phyloP scores from a whole-genome alignment of 1,139 yeast genomes.

The Barnettozyma hawaiiensis region DNA sequence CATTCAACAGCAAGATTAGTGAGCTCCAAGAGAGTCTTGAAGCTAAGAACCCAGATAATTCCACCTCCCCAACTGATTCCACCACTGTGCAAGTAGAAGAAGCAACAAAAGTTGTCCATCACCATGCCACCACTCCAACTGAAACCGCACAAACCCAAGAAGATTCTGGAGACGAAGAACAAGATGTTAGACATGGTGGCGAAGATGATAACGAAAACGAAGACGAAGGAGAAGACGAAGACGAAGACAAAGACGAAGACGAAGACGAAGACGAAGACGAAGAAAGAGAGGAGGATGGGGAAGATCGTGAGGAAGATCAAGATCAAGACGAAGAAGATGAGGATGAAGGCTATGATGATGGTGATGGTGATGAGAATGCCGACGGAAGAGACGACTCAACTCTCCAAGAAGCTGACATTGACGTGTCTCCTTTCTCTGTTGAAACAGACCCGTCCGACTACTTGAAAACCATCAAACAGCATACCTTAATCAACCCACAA shows the following conservation, averaged over 20 bases:
- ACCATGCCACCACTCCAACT: too few species aligned
- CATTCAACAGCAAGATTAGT: constrained; percentile 26
- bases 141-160: background rate
- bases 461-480: constrained; percentile 1
- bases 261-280: constrained; percentile 21
- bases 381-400: constrained; percentile 15
- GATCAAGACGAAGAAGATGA: constrained; percentile 14
- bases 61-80: background rate
- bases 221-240: constrained; percentile 6
- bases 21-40: constrained; percentile 8
- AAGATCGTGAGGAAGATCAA: constrained; percentile 21
- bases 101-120: background rate
- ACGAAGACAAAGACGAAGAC: constrained; percentile 7
- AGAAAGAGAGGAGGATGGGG: constrained; percentile 12
- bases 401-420: background rate
- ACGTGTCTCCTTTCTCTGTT: background rate
- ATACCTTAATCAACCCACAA: background rate
- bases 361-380: constrained; percentile 8
- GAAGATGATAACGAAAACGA: background rate
- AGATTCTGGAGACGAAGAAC: background rate
- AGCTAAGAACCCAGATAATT: background rate
- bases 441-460: constrained; percentile 1
- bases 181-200: background rate
- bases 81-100: background rate
- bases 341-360: constrained; percentile 14